Evolutionary conservation across 2,329 filamentous ascomycete genomes (phyloP), one percentile per base, ranked within the genome.

Genomic region (Apiospora rasikravindrae): DNA sequence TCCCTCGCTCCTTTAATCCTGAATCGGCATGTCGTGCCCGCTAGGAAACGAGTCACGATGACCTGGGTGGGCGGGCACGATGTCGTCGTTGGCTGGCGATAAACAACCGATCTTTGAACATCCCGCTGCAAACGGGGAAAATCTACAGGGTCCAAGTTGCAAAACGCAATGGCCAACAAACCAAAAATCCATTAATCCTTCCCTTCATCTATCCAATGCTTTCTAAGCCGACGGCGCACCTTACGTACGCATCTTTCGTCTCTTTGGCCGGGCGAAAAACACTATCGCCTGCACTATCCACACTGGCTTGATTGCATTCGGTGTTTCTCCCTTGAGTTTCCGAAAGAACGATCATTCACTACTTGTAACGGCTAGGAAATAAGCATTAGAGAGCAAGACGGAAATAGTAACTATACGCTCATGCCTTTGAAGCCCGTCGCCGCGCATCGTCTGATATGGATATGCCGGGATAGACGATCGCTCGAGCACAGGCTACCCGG

Each of bases 131-230:
- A 64, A 64, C 57, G 57, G 57, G 33, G 57, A 64, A 64, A 64
- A 64, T 37, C 29, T 64, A 64, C 57, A 64, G 57, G 57, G 57
- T 64, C 57, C 57, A 64, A 64, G 57, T 64, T 64, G 57, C 33
- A 64, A 22, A 64, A 40, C 33, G 57, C 57, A 64, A n/a, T 40
- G 57, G 33, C 57, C 57, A 64, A 64, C 29, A 64, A 64, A 40
- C 33, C 19, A 37, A 64, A 33, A 19, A 40, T 64, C 57, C 57
- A 64, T 40, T 64, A 37, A 40, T 40, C 57, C 57, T n/a, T 64
- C 57, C 57, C 29, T 64, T n/a, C 29, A 64, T 40, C 57, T 40
- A 64, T 64, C 57, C 57, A 64, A 64, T 64, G 57, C 57, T 64
- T n/a, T 40, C 57, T 64, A 40, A 64, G 33, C 57, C 13, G 10